These are phyloP conservation scores for Boletus rubroflammeus DNA, from an alignment of 768 basidiomycete species.

Conservation along the genomic window DNA sequence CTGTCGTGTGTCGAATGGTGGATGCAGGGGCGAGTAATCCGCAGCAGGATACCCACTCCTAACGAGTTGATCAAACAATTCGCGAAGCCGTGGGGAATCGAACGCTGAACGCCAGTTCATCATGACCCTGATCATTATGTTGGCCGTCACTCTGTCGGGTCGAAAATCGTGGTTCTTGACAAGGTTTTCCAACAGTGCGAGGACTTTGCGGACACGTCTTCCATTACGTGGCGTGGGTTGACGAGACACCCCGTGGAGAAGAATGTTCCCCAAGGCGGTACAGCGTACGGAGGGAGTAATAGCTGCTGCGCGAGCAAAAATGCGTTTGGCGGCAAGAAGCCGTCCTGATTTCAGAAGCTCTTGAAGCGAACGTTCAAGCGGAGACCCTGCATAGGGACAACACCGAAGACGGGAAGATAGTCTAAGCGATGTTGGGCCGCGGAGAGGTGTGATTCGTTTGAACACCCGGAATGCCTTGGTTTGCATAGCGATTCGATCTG, in stretches of 20 bases:
- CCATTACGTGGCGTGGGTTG: slow-evolving; percentile 36
- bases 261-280: slow-evolving; percentile 53
- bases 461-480: slow-evolving; percentile 8
- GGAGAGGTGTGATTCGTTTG: slow-evolving; percentile 1
- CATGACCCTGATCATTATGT: slow-evolving; percentile 61
- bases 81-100: slow-evolving; percentile 41
- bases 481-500: slow-evolving; percentile 5
- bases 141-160: slow-evolving; percentile 67
- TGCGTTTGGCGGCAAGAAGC: slow-evolving; percentile 40
- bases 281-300: slow-evolving; percentile 30
- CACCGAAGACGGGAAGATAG: slow-evolving; percentile 17
- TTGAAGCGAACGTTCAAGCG: slow-evolving; percentile 20
- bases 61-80: slow-evolving; percentile 63
- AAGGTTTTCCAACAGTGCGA: slow-evolving; percentile 41
- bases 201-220: slow-evolving; percentile 43
- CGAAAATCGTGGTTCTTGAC: slow-evolving; percentile 44
- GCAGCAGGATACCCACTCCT: slow-evolving; percentile 54
- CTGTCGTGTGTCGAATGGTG: slow-evolving; percentile 45
- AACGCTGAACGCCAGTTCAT: slow-evolving; percentile 49
- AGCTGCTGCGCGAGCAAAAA: slow-evolving; percentile 33
- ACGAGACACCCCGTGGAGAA: slow-evolving; percentile 45
- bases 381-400: not conserved
- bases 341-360: slow-evolving; percentile 34
- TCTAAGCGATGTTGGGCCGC: slow-evolving; percentile 10
- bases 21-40: slow-evolving; percentile 26